Conservation (phyloP, 768 basidiomycete genomes). For the Pisolithus albus region DNA sequence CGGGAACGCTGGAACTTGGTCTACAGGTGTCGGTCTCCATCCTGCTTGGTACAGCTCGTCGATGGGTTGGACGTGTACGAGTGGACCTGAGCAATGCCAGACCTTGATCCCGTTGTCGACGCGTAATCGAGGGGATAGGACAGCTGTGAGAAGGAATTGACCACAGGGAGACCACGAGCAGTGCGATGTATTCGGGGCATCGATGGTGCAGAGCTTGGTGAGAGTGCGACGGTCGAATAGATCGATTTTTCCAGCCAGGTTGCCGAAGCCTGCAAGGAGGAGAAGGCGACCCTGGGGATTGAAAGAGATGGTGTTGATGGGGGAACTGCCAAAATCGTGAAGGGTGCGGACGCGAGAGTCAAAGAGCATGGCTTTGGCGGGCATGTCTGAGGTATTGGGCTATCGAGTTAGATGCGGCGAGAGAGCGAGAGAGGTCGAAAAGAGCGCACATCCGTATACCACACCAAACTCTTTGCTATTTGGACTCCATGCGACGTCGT, state of each 20-base stretch:
- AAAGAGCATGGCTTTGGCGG: conserved; percentile 87
- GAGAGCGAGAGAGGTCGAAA: conserved; percentile 8
- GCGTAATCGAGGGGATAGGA: conserved; percentile 88
- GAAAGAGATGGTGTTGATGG: conserved; percentile 90
- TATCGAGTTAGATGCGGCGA: background rate
- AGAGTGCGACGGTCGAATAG: conserved; percentile 85
- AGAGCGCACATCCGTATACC: conserved; percentile 83
- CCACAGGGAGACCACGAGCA: conserved; percentile 97
- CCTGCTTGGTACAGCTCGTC: conserved; percentile 89
- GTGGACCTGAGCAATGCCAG: conserved; percentile 85
- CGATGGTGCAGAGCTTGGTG: conserved; percentile 68
- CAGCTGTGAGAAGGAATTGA: conserved; percentile 87
- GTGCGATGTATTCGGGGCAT: conserved; percentile 88
- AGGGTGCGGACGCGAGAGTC: conserved; percentile 83
- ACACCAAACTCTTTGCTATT: conserved; percentile 96
- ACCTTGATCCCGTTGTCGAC: conserved; percentile 98
- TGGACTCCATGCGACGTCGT: conserved; percentile 94
- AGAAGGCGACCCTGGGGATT: conserved; percentile 90
- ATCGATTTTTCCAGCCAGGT: conserved; percentile 90
- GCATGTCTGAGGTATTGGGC: conserved; percentile 61
- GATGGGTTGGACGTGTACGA: conserved; percentile 74
- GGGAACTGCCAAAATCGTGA: conserved; percentile 86
- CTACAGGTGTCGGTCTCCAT: conserved; percentile 73
- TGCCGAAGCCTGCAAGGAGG: conserved; percentile 92
- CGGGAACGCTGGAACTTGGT: conserved; percentile 62